Base-by-base conservation (phyloP, 2,329 filamentous ascomycete genomes). In the Phialocephala sp. region DNA sequence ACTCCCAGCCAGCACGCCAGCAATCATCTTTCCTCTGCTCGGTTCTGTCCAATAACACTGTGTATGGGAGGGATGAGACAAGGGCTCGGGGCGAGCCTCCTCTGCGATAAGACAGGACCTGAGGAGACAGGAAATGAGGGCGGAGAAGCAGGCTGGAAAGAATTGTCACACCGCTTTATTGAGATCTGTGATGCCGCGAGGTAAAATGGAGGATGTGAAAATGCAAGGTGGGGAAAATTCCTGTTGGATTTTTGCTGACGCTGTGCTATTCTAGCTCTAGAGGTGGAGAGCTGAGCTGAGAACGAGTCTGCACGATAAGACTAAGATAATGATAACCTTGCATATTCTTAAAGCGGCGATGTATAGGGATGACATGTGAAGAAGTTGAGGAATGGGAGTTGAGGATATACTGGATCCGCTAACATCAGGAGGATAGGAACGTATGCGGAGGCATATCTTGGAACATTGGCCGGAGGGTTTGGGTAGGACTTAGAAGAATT, bases 121-220 rank as follows among this genome's bases (percentile, higher is more conserved):
- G 37, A 45, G n/a, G 45, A 22, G 18, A 22, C n/a, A 6, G 45
- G n/a, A 35, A 12, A 15, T 6, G 15, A 54, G 15, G 50, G 24
- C 1, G 22, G 11, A 32, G 27, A 54, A 20, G 50, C 50, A 54
- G 12, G 22, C 9, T 32, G 12, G 4, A 35, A 22, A 22, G 14
- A 18, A 35, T 32, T 54, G 50, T 54, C 50, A 54, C 50, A 54
- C 50, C 50, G 50, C 50, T 35, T 32, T 4, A 54, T 35, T 27
- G 11, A 35, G n/a, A 8, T 35, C 24, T 6, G 14, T 22, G n/a
- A 32, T 14, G 11, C 4, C 3, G n/a, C 14, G 15, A 12, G 14
- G 24, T 27, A 54, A 4, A 2, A 5, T 5, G 50, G 32, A 15
- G 50, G 50, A 54, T 54, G 24, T 27, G 27, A 32, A 6, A 32